Conservation (phyloP, 257 asterid species). For the Sherardia arvensis region DNA sequence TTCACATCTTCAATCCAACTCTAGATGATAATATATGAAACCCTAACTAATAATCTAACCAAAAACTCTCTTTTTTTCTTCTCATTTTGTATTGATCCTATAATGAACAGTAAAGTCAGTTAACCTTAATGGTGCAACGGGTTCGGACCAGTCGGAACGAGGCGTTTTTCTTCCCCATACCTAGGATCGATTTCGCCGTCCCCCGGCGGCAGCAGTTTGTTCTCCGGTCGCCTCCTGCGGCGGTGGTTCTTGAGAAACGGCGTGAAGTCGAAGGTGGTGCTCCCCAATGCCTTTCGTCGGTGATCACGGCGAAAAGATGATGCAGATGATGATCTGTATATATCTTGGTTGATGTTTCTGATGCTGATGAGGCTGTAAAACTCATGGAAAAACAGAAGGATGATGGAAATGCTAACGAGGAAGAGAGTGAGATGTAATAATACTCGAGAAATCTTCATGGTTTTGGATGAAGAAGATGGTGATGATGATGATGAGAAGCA, state of each 20-base stretch:
- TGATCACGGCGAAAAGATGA: constrained; percentile 3
- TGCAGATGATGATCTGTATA: not conserved
- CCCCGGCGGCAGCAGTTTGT: constrained; percentile 5
- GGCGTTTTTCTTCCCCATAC: constrained; percentile 67
- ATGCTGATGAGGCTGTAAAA: constrained; percentile 17
- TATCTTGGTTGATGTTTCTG: constrained; percentile 5
- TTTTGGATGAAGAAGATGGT: constrained; percentile 31
- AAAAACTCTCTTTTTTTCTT: not conserved
- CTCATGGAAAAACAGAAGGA: constrained; percentile 38
- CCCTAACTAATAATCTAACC: not conserved
- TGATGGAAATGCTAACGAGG: constrained; percentile 33
- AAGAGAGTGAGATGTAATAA: constrained; percentile 26
- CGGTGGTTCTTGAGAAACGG: constrained; percentile 36
- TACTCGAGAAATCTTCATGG: constrained; percentile 35
- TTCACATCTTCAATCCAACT: constrained; percentile 8
- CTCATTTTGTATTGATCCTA: not conserved
- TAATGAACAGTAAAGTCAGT: not conserved
- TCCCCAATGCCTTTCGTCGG: constrained; percentile 41
- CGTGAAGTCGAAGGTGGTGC: constrained; percentile 46
- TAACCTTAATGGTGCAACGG: constrained; percentile 66
- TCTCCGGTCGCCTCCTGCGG: not conserved
- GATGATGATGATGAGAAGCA: constrained; percentile 14
- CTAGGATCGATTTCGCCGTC: constrained; percentile 40
- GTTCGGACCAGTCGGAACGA: constrained; percentile 78
- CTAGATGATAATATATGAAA: constrained; percentile 6